phyloP scores from a whole-genome alignment of 2,329 filamentous ascomycete species.

The Clarireedia homoeocarpa region DNA sequence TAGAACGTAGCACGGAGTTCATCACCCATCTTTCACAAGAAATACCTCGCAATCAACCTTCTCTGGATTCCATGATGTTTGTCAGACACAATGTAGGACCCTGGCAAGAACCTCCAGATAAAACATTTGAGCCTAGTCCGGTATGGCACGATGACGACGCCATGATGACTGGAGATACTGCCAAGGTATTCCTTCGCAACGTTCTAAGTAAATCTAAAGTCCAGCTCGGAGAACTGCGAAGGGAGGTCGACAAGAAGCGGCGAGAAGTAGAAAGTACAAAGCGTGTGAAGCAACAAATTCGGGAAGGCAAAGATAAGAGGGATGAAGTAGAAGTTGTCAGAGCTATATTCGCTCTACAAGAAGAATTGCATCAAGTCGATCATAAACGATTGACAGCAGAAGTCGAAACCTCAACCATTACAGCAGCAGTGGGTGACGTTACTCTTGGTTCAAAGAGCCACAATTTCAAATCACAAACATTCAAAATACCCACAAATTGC shows the following conservation, averaged over 20 bases:
- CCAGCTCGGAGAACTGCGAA: constrained; percentile 69
- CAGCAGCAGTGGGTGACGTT: constrained; percentile 82
- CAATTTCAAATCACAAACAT: constrained; percentile 97
- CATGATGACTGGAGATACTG: constrained; percentile 79
- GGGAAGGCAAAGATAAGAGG: constrained; percentile 78
- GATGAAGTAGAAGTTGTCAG: constrained; percentile 82
- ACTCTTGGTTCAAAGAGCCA: constrained; percentile 90
- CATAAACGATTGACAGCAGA: constrained; percentile 80
- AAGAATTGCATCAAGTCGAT: constrained; percentile 77
- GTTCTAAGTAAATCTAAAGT: constrained; percentile 84
- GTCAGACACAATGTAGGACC: constrained; percentile 78
- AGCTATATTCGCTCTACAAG: constrained; percentile 76
- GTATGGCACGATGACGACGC: constrained; percentile 91
- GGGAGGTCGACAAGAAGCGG: constrained; percentile 78
- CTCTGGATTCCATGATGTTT: constrained; percentile 97
- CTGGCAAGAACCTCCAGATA: constrained; percentile 79
- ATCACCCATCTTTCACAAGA: constrained; percentile 69
- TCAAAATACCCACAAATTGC: constrained; percentile 98
- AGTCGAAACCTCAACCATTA: constrained; percentile 88
- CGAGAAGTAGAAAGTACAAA: constrained; percentile 77
- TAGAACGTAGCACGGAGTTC: constrained; percentile 65
- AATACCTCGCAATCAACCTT: constrained; percentile 79
- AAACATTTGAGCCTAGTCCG: constrained; percentile 85
- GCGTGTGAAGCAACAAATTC: constrained; percentile 63
- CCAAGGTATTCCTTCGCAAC: constrained; percentile 87